These are phyloP conservation scores for Anthostomella pinea DNA, from an alignment of 2,329 filamentous ascomycete genomes.

Conservation along the genomic window DNA sequence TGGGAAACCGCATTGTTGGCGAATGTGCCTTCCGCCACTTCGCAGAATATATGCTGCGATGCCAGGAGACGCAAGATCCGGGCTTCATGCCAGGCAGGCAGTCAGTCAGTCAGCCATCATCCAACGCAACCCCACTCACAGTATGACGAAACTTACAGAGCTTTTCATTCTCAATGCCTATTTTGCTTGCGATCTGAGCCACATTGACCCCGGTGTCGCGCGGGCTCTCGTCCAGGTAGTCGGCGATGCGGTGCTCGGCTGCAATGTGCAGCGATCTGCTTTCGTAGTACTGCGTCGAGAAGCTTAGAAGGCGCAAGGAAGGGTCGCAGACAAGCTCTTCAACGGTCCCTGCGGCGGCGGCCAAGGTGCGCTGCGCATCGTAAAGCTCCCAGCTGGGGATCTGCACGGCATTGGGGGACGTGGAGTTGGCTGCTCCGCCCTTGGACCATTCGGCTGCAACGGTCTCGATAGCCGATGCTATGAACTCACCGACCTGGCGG, in stretches of 20 bases:
- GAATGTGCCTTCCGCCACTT: slow-evolving; percentile 29
- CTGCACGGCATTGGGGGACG: no score
- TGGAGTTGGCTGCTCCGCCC: no score
- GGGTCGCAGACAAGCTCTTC: slow-evolving; percentile 35
- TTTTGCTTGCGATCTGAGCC: slow-evolving; percentile 19
- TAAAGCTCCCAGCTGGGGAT: no score
- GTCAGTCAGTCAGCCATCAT: not conserved
- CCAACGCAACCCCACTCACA: not conserved
- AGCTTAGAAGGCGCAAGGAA: slow-evolving; percentile 29
- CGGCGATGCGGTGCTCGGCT: slow-evolving; percentile 32
- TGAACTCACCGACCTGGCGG: no score
- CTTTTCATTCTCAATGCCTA: slow-evolving; percentile 31
- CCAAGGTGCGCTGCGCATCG: slow-evolving; percentile 32
- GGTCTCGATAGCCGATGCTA: no score
- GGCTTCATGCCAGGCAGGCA: slow-evolving; percentile 18
- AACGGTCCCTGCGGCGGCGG: slow-evolving; percentile 32
- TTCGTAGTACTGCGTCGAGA: slow-evolving; percentile 35
- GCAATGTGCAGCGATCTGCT: slow-evolving; percentile 33
- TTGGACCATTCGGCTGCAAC: no score
- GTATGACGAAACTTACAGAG: slow-evolving; percentile 22
- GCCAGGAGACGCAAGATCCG: slow-evolving; percentile 34
- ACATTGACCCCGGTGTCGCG: slow-evolving; percentile 25
- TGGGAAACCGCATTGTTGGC: slow-evolving; percentile 36
- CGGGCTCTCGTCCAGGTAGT: slow-evolving; percentile 30
- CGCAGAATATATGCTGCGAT: slow-evolving; percentile 34